Evolutionary conservation across 306 rosid species (phyloP), one percentile per base, ranked within the genome.

Genomic region (Erythrophleum fordii): DNA sequence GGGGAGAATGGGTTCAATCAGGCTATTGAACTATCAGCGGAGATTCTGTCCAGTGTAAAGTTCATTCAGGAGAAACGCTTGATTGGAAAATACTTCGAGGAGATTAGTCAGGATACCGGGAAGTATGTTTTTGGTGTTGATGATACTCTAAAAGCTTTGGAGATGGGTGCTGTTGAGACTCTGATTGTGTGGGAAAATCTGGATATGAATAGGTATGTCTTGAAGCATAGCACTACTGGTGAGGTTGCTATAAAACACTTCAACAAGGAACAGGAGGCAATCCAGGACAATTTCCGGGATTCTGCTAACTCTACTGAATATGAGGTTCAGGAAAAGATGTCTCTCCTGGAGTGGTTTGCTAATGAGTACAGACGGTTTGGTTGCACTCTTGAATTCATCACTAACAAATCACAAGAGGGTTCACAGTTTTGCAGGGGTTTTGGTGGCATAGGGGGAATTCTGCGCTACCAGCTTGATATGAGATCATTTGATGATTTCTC

Each of bases 401-500:
- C 98, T 37, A 94, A 94, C 76, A 94, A 94, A 75, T 94, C 98
- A 31, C 98, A 93, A 83, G 98, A 91, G 82, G 98, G 98, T 28
- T 93, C 98, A 62, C 98, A 93, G 85, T 93, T 93, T 75, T 91
- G 98, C 88, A 87, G 97, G 64, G 97, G 98, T 81, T 93, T 93
- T 65, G 98, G 98, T 69, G 98, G 98, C 55, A 91, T 93, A 60
- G 98, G 98, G 41, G 98, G 98, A 25, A 89, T 93, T 81, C 87
- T 93, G 83, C 98, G 98, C 5, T 93, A 93, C 88, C 98, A 93
- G 91, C 97, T 93, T 56, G 98, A 94, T 78, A 94, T 94, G 82
- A 86, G 98, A 46, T 61, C 98, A 8, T 86, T 94, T 44, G 98
- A 94, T 69, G 98, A 92, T 31, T 76, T 92, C 41, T 94, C 98